phyloP scores from a whole-genome alignment of 805 yeast species.

The Candida easanensis region DNA sequence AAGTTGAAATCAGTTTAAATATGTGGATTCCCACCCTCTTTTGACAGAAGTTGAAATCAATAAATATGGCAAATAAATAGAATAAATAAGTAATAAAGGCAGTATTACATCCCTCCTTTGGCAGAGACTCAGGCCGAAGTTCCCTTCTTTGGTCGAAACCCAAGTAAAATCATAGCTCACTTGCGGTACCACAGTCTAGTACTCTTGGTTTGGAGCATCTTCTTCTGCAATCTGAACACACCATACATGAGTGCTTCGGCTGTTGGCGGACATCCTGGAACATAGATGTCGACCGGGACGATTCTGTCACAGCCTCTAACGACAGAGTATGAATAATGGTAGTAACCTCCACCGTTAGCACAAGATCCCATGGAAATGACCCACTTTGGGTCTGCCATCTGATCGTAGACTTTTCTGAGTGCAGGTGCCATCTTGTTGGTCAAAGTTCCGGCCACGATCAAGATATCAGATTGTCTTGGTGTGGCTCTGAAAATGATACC shows the following conservation, averaged over 20 bases:
- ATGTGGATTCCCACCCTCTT: too few species aligned
- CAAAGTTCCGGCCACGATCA: constrained; percentile 89
- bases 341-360: constrained; percentile 93
- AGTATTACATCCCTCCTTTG: too few species aligned
- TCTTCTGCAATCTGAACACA: constrained; percentile 83
- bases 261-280: constrained; percentile 93
- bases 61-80: too few species aligned
- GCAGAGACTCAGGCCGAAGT: not conserved
- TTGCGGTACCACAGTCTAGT: constrained; percentile 85
- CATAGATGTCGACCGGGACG: constrained; percentile 86
- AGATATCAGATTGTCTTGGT: constrained; percentile 88
- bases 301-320: constrained; percentile 89
- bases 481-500: constrained; percentile 93
- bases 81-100: too few species aligned
- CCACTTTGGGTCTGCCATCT: constrained; percentile 95
- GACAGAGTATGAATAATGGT: constrained; percentile 84
- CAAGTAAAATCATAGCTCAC: constrained; percentile 18
- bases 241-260: constrained; percentile 91
- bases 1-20: too few species aligned
- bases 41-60: too few species aligned
- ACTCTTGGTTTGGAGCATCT: constrained; percentile 78
- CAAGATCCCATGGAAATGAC: constrained; percentile 93
- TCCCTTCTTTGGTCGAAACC: too few species aligned
- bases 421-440: constrained; percentile 95
- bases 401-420: constrained; percentile 87